phyloP scores from a whole-genome alignment of 768 basidiomycete species.

The Hericium alpestre region DNA sequence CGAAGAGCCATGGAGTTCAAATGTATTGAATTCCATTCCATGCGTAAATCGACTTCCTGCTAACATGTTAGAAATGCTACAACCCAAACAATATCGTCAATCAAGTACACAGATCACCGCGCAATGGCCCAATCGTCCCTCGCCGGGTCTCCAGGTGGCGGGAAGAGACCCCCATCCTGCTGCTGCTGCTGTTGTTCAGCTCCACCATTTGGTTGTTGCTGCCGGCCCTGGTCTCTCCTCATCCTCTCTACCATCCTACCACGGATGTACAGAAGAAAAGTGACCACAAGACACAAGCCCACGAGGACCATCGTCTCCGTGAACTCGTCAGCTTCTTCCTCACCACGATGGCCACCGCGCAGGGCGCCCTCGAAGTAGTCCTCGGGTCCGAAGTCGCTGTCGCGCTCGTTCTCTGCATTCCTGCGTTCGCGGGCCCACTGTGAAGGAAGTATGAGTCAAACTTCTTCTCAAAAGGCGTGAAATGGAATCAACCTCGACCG shows the following conservation, averaged over 20 bases:
- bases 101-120: conserved; percentile 7
- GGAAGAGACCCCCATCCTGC: conserved; percentile 15
- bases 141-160: conserved; percentile 19
- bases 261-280: conserved; percentile 66
- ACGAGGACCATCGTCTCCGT: conserved; percentile 74
- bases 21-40: too few relatives aligned
- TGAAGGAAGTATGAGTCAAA: not conserved
- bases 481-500: conserved; percentile 41
- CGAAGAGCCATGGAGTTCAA: too few relatives aligned
- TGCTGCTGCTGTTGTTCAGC: conserved; percentile 11
- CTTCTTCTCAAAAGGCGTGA: not conserved
- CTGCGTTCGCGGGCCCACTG: conserved; percentile 75
- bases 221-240: conserved; percentile 46
- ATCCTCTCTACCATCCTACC: conserved; percentile 68
- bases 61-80: too few relatives aligned
- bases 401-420: conserved; percentile 60
- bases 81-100: not conserved
- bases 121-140: conserved; percentile 17
- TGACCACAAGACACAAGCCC: conserved; percentile 60
- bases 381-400: conserved; percentile 69
- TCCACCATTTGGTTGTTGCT: conserved; percentile 27
- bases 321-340: conserved; percentile 61
- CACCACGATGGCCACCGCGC: conserved; percentile 44
- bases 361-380: conserved; percentile 69
- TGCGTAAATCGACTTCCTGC: too few relatives aligned